Percentiles rank a stretch among this genome's conserved stretches.
phyloP scores from a whole-genome alignment of 2,329 filamentous ascomycete species.

The Zymoseptoria crescenta region DNA sequence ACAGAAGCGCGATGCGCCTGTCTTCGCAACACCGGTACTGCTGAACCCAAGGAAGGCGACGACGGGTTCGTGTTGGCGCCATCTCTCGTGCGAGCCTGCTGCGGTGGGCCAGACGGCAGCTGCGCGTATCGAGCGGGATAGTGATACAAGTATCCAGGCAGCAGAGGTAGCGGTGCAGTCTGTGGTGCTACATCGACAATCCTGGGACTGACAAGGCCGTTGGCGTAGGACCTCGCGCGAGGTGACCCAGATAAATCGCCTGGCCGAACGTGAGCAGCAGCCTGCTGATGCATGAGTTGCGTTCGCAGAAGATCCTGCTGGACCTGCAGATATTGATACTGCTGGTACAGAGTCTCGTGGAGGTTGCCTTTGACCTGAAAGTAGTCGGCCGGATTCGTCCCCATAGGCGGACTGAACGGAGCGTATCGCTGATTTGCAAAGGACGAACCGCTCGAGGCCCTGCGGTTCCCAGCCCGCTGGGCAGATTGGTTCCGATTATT shows the following conservation, averaged over 20 bases:
- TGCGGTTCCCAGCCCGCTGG: slow-evolving; percentile 44
- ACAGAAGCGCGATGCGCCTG: slow-evolving; percentile 37
- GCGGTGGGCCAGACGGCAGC: slow-evolving; percentile 29
- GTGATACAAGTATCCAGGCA: slow-evolving; percentile 39
- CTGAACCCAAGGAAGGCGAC: slow-evolving; percentile 39
- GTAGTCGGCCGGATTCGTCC: slow-evolving; percentile 35
- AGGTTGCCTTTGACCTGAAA: slow-evolving; percentile 37
- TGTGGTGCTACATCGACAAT: slow-evolving; percentile 27
- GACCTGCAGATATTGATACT: slow-evolving; percentile 33
- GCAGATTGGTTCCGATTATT: slow-evolving; percentile 41
- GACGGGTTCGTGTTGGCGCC: slow-evolving; percentile 42
- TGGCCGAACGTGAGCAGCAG: slow-evolving; percentile 27
- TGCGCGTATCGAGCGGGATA: slow-evolving; percentile 39
- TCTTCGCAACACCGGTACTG: slow-evolving; percentile 37
- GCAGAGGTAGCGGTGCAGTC: slow-evolving; percentile 25
- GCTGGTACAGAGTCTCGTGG: slow-evolving; percentile 43
- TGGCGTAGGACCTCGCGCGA: slow-evolving; percentile 25
- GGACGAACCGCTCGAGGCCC: slow-evolving; percentile 51
- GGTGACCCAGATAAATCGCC: slow-evolving; percentile 34
- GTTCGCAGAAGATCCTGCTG: slow-evolving; percentile 32
- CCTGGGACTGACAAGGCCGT: slow-evolving; percentile 25
- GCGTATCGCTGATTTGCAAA: slow-evolving; percentile 32
- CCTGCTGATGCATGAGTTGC: slow-evolving; percentile 39
- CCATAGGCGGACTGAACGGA: slow-evolving; percentile 36
- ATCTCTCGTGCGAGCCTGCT: slow-evolving; percentile 32